phyloP scores from a whole-genome alignment of 2,329 filamentous ascomycete species.

The Leptographium lundbergii region DNA sequence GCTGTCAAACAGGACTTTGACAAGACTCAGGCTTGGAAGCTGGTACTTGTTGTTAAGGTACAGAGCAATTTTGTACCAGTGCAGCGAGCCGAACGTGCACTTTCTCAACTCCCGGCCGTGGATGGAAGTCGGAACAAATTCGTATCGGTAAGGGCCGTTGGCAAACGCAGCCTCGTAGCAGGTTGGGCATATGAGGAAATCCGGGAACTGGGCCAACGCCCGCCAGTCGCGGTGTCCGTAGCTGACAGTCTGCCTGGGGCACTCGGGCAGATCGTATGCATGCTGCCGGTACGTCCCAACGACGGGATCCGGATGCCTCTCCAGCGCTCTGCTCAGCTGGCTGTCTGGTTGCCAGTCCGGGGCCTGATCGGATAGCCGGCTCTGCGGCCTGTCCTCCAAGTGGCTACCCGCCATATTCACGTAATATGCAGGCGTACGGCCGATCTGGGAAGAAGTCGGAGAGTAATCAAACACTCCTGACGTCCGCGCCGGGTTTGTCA shows the following conservation, averaged over 20 bases:
- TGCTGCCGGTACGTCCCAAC: slow-evolving; percentile 31
- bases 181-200: slow-evolving; percentile 69
- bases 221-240: slow-evolving; percentile 60
- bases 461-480: slow-evolving; percentile 4
- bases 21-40: slow-evolving; percentile 50
- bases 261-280: slow-evolving; percentile 53
- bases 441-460: background rate
- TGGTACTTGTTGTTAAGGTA: slow-evolving; percentile 63
- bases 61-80: slow-evolving; percentile 80
- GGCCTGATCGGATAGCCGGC: background rate
- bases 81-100: slow-evolving; percentile 66
- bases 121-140: slow-evolving; percentile 50
- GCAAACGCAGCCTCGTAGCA: slow-evolving; percentile 64
- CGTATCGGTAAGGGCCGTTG: slow-evolving; percentile 51
- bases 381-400: background rate
- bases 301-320: slow-evolving; percentile 6
- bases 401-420: slow-evolving; percentile 1
- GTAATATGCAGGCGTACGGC: slow-evolving; percentile 4
- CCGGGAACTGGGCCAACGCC: slow-evolving; percentile 49
- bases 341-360: background rate
- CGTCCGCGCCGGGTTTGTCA: slow-evolving; percentile 1
- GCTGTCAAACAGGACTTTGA: slow-evolving; percentile 52
- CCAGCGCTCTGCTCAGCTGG: background rate
- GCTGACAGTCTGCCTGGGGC: slow-evolving; percentile 51
- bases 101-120: slow-evolving; percentile 43